Evolutionary conservation across 2,329 filamentous ascomycete species (phyloP), one percentile per base, ranked within the genome.

Genomic region (Aspergillus sp.): DNA sequence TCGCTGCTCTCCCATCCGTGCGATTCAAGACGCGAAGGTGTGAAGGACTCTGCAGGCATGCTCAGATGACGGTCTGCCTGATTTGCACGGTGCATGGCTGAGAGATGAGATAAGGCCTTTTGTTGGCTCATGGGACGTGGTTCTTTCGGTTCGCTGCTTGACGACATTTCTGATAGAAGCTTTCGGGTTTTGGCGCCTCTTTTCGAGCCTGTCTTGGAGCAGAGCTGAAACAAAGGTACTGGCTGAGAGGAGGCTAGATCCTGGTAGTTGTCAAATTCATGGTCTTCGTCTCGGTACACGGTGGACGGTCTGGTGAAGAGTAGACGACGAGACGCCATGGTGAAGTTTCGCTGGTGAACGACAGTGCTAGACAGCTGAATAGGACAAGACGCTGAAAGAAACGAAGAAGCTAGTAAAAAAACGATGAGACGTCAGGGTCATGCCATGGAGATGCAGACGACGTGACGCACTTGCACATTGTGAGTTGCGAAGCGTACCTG

Each of bases 171-270:
- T 25, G 59, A 38, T 13, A 48, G 58, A n/a, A 66, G 58, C 53
- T 64, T 71, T 61, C 57, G 63, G 13, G 56, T 48, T 51, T 63
- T 72, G 5, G 57, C 57, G 7, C 59, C 65, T 63, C 65, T 69
- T 38, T 65, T 66, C 19, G 66, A 63, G 45, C 58, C 59, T 12
- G 61, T 55, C 51, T 59, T 67, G 12, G 36, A 63, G 43, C 61
- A 63, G 15, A 70, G 51, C 13, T 70, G 61, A 15, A 65, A 64
- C 36, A 71, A 49, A 48, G 67, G 64, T n/a, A 71, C 55, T 2
- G 68, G 67, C 15, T 65, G 65, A 28, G 69, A 70, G 5, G 69
- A 71, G 7, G 66, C 62, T 13, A 71, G 60, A 1, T 68, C 63
- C 50, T 67, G 66, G 21, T 66, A 45, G 48, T 62, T 62, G 54